Evolutionary conservation across 345 rosid genomes (phyloP).

Genomic region (Syzygium aqueum): DNA sequence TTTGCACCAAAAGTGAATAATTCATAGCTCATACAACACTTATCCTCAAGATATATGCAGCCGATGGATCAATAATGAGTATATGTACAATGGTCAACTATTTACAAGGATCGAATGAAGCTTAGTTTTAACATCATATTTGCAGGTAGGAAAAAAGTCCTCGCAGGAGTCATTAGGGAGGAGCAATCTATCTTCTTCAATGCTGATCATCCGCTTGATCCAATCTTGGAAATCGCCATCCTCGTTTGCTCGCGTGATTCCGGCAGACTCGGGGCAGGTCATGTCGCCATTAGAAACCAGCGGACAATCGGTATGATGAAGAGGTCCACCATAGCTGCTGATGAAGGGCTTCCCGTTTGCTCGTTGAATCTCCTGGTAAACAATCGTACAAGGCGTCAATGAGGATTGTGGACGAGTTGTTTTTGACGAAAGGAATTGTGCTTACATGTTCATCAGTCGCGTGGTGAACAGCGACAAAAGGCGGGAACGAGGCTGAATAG

Average conservation of each 20-base stretch:
- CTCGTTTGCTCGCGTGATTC: neutral
- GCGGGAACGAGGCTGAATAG: neutral
- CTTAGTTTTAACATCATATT: neutral
- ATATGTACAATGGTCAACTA: neutral
- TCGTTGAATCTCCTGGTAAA: neutral
- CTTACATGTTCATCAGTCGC: neutral
- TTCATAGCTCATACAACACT: neutral
- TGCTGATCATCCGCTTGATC: neutral
- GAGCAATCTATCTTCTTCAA: neutral
- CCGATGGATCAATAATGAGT: neutral
- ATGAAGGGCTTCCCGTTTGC: neutral
- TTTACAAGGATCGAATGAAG: neutral
- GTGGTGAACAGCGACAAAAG: neutral
- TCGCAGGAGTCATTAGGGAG: neutral
- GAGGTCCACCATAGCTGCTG: neutral
- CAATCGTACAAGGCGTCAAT: neutral
- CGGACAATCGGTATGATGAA: neutral
- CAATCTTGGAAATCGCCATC: neutral
- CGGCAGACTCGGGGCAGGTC: neutral
- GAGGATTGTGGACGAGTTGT: neutral
- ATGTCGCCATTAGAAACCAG: neutral
- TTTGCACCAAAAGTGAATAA: neutral
- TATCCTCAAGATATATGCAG: neutral
- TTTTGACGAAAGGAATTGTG: neutral
- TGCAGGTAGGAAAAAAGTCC: neutral